Evolutionary conservation across 2,329 filamentous ascomycete species (phyloP).

Genomic region (Conoideocrella luteorostrata): DNA sequence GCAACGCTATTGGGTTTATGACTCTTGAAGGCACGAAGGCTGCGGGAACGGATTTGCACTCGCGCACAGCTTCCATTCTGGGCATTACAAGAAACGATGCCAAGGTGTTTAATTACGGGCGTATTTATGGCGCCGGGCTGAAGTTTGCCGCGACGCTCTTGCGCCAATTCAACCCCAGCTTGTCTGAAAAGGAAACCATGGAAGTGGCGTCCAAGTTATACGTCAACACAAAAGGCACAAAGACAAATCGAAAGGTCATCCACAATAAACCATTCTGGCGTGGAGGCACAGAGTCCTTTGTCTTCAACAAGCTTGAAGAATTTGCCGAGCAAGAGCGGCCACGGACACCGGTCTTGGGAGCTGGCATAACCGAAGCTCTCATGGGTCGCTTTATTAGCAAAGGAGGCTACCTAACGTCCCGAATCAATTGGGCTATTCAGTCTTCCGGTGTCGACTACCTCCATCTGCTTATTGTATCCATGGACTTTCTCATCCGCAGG

Average conservation of each 20-base stretch:
- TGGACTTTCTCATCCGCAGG: constrained; percentile 85
- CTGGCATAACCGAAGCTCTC: constrained; percentile 91
- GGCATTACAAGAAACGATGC: constrained; percentile 93
- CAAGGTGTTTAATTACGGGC: constrained; percentile 97
- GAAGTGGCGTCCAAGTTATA: constrained; percentile 77
- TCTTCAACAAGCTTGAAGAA: constrained; percentile 97
- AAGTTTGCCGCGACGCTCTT: constrained; percentile 88
- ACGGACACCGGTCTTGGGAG: constrained; percentile 84
- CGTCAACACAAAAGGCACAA: constrained; percentile 80
- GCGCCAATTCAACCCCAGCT: constrained; percentile 82
- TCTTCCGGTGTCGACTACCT: constrained; percentile 96
- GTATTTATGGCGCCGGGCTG: constrained; percentile 95
- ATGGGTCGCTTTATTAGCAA: constrained; percentile 83
- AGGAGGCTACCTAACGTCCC: constrained; percentile 87
- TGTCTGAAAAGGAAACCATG: constrained; percentile 73
- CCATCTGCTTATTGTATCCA: constrained; percentile 83
- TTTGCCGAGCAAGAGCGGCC: constrained; percentile 93
- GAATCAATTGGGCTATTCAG: constrained; percentile 99
- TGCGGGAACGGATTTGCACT: constrained; percentile 89
- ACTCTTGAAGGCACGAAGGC: constrained; percentile 94
- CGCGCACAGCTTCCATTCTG: constrained; percentile 82
- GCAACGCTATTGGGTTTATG: constrained; percentile 98
- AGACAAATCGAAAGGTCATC: constrained; percentile 68
- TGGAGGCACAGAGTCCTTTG: constrained; percentile 92
- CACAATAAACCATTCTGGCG: constrained; percentile 82